These are phyloP conservation scores for Echeveria elegans DNA, from an alignment of 164 flowering plant genomes.

Conservation along the genomic window DNA sequence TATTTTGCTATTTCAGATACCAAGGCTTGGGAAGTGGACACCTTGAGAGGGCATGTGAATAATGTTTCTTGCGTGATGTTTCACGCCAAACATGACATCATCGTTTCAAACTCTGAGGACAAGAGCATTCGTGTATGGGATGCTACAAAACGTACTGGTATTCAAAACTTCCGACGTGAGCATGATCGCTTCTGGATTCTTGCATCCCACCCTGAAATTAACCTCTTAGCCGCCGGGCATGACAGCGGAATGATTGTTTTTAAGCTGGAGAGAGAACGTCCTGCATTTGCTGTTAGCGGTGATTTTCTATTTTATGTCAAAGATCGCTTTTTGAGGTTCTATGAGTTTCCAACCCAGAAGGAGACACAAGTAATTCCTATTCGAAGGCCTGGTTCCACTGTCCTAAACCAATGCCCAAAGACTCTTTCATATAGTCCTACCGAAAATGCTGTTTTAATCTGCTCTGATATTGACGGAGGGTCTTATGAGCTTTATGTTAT, in stretches of 20 bases:
- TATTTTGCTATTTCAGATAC: conserved; percentile 50
- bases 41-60: conserved; percentile 83
- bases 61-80: conserved; percentile 91
- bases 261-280: conserved; percentile 21
- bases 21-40: conserved; percentile 95
- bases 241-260: conserved; percentile 53
- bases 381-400: conserved; percentile 45
- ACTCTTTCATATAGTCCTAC: conserved; percentile 66
- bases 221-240: conserved; percentile 88
- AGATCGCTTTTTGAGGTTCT: conserved; percentile 65
- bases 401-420: conserved; percentile 70
- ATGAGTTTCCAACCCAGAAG: conserved; percentile 30
- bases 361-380: conserved; percentile 46
- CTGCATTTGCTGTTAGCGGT: conserved; percentile 19
- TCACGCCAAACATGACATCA: conserved; percentile 66
- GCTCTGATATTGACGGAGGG: conserved; percentile 89
- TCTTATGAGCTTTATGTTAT: conserved; percentile 74
- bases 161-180: conserved; percentile 91
- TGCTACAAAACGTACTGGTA: conserved; percentile 71
- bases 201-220: conserved; percentile 78
- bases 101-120: conserved; percentile 77
- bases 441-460: conserved; percentile 32
- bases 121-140: conserved; percentile 90
- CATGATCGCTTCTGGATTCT: conserved; percentile 80
- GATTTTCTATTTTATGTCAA: conserved; percentile 45